Percentiles rank a stretch among this genome's conserved stretches.
These are phyloP conservation scores for Leptomonas pyrrhocoris DNA, from an alignment of 208 protist genomes.

Conservation along the genomic window DNA sequence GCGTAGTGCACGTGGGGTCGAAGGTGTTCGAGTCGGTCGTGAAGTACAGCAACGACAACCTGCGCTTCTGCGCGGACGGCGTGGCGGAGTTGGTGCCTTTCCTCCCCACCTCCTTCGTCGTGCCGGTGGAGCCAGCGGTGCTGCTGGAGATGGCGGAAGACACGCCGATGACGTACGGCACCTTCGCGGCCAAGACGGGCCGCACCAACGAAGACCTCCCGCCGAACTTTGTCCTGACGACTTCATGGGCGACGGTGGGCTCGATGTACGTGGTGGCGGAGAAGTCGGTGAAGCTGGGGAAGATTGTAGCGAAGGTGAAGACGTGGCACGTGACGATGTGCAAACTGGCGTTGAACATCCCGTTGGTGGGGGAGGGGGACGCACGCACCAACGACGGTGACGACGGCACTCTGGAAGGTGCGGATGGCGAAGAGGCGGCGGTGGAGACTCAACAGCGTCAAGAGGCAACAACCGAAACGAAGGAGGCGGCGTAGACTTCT, in stretches of 20 bases:
- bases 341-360: constrained; percentile 52
- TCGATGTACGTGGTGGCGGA: constrained; percentile 60
- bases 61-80: constrained; percentile 81
- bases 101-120: constrained; percentile 56
- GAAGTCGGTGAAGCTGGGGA: constrained; percentile 46
- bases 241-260: constrained; percentile 46
- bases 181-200: constrained; percentile 45
- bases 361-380: constrained; percentile 39
- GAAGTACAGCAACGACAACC: constrained; percentile 83
- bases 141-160: constrained; percentile 44
- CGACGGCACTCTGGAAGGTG: neutral
- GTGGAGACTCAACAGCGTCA: neutral
- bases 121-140: constrained; percentile 47
- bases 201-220: constrained; percentile 28
- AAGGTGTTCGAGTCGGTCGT: constrained; percentile 85
- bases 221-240: constrained; percentile 58
- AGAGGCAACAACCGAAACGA: neutral
- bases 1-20: constrained; percentile 77
- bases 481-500: no score
- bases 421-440: neutral
- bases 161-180: constrained; percentile 34
- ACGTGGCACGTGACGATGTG: constrained; percentile 74
- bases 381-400: constrained; percentile 15
- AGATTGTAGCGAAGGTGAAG: constrained; percentile 62
- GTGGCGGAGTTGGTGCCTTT: constrained; percentile 51